Percentiles rank a stretch among this genome's conserved stretches.
phyloP scores from a whole-genome alignment of 371 early-diverging fungal genomes.

The Lichtheimia corymbifera region DNA sequence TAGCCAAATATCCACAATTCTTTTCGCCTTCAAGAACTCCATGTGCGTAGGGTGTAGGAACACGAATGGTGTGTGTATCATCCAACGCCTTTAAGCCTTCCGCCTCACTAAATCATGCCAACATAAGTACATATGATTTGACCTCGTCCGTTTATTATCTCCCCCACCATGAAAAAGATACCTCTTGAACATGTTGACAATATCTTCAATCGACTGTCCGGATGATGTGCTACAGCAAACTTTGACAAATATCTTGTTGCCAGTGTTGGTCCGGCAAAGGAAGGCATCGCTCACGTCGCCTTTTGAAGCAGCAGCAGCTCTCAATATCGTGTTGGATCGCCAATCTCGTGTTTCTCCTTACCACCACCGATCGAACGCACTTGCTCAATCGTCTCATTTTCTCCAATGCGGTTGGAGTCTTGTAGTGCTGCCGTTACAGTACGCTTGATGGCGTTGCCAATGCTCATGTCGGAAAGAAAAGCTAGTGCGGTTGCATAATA shows the following conservation, averaged over 20 bases:
- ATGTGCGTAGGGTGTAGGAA: slow-evolving; percentile 13
- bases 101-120: slow-evolving; percentile 5
- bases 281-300: slow-evolving; percentile 14
- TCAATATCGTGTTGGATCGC: too few species aligned
- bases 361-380: slow-evolving; percentile 11
- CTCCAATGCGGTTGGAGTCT: not conserved
- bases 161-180: not conserved
- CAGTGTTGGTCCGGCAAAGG: not conserved
- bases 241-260: slow-evolving; percentile 14
- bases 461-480: slow-evolving; percentile 2
- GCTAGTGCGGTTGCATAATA: too few species aligned
- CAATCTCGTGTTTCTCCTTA: too few species aligned
- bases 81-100: slow-evolving; percentile 13
- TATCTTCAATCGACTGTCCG: slow-evolving; percentile 8
- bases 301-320: too few species aligned
- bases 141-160: not conserved
- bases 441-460: slow-evolving; percentile 2
- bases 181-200: slow-evolving; percentile 15
- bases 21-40: slow-evolving; percentile 6
- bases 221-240: slow-evolving; percentile 7
- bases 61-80: slow-evolving; percentile 17
- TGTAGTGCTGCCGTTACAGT: slow-evolving; percentile 7
- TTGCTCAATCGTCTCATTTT: slow-evolving; percentile 7
- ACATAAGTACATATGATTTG: not conserved
- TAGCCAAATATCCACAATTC: slow-evolving; percentile 9